Evolutionary conservation across 2,329 filamentous ascomycete genomes (phyloP).

Genomic region (Colletotrichum gigasporum): DNA sequence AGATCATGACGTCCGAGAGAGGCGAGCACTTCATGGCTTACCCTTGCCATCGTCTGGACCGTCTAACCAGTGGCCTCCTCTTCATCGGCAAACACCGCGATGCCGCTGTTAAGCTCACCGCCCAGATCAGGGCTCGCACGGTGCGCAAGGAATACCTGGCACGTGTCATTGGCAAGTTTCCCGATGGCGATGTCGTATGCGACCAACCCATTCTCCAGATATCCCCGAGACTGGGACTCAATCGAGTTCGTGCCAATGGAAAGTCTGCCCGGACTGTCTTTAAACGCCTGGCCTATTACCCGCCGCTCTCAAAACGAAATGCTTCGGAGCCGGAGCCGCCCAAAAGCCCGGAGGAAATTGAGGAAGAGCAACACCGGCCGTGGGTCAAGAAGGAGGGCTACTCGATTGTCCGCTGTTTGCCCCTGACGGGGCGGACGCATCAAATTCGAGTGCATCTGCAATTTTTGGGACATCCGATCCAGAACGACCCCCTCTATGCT

Average conservation of each 20-base stretch:
- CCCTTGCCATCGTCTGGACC: constrained; percentile 92
- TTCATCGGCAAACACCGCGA: constrained; percentile 86
- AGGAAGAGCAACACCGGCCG: constrained; percentile 41
- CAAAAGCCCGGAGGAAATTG: constrained; percentile 36
- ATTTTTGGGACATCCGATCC: constrained; percentile 92
- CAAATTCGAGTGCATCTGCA: constrained; percentile 96
- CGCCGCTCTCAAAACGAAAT: constrained; percentile 55
- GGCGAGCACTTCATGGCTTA: constrained; percentile 63
- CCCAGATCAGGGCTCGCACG: constrained; percentile 80
- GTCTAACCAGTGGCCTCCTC: constrained; percentile 96
- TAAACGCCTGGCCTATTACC: constrained; percentile 91
- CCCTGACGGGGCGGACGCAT: constrained; percentile 92
- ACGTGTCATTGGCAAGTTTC: constrained; percentile 89
- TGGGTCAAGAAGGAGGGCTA: constrained; percentile 77
- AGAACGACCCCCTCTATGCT: constrained; percentile 97
- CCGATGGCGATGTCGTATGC: constrained; percentile 89
- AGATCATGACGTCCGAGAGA: constrained; percentile 88
- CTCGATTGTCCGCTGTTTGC: constrained; percentile 93
- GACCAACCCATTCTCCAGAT: constrained; percentile 94
- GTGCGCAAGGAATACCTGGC: constrained; percentile 97
- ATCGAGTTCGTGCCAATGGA: constrained; percentile 91
- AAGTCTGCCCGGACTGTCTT: constrained; percentile 93
- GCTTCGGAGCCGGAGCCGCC: constrained; percentile 35
- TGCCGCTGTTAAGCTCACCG: constrained; percentile 81
- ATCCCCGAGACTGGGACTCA: constrained; percentile 93